Percentiles rank a stretch among this genome's conserved stretches.
Conservation (phyloP, 768 basidiomycete genomes). For the Xerocomellus dryophilus region DNA sequence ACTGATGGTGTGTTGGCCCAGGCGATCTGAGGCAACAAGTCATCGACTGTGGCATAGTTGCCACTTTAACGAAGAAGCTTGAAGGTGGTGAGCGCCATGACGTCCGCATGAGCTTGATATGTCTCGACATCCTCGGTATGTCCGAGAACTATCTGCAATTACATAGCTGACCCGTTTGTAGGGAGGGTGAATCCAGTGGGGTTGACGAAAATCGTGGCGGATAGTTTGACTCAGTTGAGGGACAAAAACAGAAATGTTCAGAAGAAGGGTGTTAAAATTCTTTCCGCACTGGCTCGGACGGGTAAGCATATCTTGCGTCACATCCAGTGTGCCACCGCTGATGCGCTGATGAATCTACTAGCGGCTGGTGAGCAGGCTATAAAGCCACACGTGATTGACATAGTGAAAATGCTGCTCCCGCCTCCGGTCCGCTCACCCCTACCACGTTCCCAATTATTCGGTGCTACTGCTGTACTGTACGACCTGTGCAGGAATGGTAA, state of each 20-base stretch:
- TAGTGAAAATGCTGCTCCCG: slow-evolving; percentile 4
- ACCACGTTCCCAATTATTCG: not conserved
- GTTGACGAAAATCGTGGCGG: not conserved
- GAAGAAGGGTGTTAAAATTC: not conserved
- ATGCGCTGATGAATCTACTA: not conserved
- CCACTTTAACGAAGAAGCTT: not conserved
- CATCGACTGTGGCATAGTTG: not conserved
- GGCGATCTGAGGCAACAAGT: not conserved
- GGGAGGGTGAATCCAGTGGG: not conserved
- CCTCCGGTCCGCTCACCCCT: too few relatives aligned
- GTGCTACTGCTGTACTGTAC: not conserved
- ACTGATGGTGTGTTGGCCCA: not conserved
- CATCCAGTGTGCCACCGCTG: not conserved
- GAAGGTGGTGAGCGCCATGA: not conserved
- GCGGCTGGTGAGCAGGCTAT: slow-evolving; percentile 4
- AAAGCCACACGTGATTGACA: not conserved
- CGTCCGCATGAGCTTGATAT: slow-evolving; percentile 2
- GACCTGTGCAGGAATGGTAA: slow-evolving; percentile 6
- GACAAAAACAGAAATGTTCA: not conserved
- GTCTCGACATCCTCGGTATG: slow-evolving; percentile 1
- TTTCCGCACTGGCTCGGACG: slow-evolving; percentile 9
- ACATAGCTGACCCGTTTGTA: not conserved
- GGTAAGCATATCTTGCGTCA: not conserved
- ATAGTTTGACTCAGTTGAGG: not conserved
- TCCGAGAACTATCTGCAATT: not conserved